Conservation (phyloP, 129 eudicot species). For the Glebionis coronaria region DNA sequence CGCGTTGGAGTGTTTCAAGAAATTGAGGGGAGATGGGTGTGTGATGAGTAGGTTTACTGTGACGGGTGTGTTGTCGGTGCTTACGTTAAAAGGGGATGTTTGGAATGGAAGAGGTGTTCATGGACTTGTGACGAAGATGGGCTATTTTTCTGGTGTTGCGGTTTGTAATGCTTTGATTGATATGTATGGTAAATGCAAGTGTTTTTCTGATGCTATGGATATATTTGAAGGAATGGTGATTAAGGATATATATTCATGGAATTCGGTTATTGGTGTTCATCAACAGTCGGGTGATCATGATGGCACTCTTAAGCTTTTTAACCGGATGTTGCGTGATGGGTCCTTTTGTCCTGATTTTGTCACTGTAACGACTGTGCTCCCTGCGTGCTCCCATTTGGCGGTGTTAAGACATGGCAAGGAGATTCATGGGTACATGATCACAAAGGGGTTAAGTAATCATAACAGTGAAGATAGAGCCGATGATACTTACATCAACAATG, state of each 20-base stretch:
- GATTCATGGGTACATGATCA: constrained; percentile 67
- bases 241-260: constrained; percentile 79
- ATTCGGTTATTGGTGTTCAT: constrained; percentile 65
- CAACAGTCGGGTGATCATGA: constrained; percentile 63
- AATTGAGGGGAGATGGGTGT: constrained; percentile 38
- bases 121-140: constrained; percentile 57
- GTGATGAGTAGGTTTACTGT: constrained; percentile 49
- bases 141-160: constrained; percentile 44
- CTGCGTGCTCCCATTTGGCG: constrained; percentile 66
- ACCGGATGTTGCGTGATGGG: constrained; percentile 47
- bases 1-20: constrained; percentile 44
- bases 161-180: constrained; percentile 70
- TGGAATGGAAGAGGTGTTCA: constrained; percentile 58
- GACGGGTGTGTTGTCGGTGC: constrained; percentile 60
- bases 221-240: constrained; percentile 41
- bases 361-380: constrained; percentile 67
- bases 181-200: constrained; percentile 73
- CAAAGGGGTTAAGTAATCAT: constrained; percentile 43
- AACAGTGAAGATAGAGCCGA: constrained; percentile 19
- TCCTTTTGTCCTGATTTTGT: constrained; percentile 66
- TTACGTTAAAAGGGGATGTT: constrained; percentile 45
- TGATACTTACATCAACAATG: constrained; percentile 44
- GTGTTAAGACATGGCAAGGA: constrained; percentile 66
- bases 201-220: constrained; percentile 33
- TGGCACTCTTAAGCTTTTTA: constrained; percentile 46